phyloP scores from a whole-genome alignment of 1,284 basidiomycete species.

The Grifola frondosa region DNA sequence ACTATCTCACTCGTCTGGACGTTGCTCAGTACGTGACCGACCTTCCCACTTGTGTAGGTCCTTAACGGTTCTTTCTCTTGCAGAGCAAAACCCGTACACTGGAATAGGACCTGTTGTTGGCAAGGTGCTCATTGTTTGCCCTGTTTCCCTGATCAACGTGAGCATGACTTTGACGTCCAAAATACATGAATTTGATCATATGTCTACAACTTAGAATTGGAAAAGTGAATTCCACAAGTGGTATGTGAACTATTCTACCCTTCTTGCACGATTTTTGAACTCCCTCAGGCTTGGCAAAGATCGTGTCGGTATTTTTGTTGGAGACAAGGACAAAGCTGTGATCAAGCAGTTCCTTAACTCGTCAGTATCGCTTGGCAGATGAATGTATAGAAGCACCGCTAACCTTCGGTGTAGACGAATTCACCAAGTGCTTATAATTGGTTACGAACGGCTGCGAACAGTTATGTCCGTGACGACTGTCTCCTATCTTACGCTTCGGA shows the following conservation, averaged over 20 bases:
- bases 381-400: neutral
- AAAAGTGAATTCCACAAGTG: conserved; percentile 95
- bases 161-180: conserved; percentile 19
- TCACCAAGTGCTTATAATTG: conserved; percentile 89
- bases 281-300: conserved; percentile 72
- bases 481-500: neutral
- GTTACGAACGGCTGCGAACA: conserved; percentile 88
- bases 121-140: conserved; percentile 91
- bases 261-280: neutral
- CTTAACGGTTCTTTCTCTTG: neutral
- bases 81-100: conserved; percentile 84
- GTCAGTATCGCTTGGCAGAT: conserved; percentile 40
- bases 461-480: conserved; percentile 56
- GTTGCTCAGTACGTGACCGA: conserved; percentile 64
- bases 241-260: conserved; percentile 32
- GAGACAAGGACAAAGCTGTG: conserved; percentile 73
- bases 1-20: conserved; percentile 90
- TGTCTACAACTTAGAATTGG: conserved; percentile 90
- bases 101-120: conserved; percentile 59
- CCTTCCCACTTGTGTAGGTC: neutral
- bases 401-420: conserved; percentile 48
- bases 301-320: conserved; percentile 76
- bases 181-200: conserved; percentile 5
- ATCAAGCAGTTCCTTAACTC: conserved; percentile 77
- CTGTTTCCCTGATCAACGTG: conserved; percentile 87